Conservation (phyloP, 164 flowering plant species). For the Magnolia sinica region DNA sequence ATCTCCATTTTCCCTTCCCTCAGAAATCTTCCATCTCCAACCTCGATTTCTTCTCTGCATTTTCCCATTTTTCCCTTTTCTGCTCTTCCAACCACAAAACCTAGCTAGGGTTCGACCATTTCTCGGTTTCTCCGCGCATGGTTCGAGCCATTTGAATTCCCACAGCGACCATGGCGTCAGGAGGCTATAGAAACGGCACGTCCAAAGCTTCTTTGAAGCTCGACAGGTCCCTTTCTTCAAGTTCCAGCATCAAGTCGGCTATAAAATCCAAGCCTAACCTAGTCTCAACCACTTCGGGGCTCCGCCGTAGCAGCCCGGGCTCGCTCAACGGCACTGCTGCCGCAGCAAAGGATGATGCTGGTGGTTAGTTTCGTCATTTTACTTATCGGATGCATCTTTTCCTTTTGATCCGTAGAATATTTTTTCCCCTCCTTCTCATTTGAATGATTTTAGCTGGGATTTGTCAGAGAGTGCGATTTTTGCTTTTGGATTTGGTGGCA, state of each 20-base stretch:
- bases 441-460: background rate
- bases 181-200: conserved; percentile 7
- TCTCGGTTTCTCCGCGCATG: background rate
- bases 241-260: background rate
- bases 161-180: background rate
- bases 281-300: background rate
- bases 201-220: conserved; percentile 8
- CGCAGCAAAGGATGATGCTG: conserved; percentile 11
- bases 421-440: background rate
- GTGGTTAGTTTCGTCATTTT: conserved; percentile 6
- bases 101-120: background rate
- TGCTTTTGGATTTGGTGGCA: background rate
- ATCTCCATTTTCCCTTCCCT: background rate
- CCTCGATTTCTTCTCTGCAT: background rate
- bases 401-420: background rate
- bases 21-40: background rate
- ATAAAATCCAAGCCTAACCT: conserved; percentile 3
- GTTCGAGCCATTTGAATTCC: background rate
- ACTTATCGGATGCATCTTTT: background rate
- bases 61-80: background rate
- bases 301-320: conserved; percentile 6
- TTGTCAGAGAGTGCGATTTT: background rate
- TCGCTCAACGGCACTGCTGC: conserved; percentile 2
- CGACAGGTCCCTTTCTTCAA: conserved; percentile 4
- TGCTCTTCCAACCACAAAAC: background rate